Evolutionary conservation across 1,284 basidiomycete species (phyloP).

Genomic region (Gymnopus androsaceus): DNA sequence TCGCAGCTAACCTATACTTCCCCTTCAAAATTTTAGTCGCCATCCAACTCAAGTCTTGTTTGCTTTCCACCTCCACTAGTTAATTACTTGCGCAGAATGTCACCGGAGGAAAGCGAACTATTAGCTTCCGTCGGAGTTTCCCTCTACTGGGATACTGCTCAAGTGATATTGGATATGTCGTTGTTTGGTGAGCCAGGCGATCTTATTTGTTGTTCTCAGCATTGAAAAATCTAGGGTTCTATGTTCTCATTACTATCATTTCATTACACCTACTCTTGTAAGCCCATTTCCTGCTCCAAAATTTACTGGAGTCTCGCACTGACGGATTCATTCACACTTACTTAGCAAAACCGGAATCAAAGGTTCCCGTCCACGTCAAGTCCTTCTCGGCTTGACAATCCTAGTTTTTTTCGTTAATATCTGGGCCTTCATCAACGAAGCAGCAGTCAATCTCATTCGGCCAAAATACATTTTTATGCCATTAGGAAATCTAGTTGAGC

Average conservation of each 20-base stretch:
- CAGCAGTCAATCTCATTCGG: background rate
- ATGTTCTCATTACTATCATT: background rate
- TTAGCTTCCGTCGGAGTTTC: background rate
- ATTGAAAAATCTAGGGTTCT: background rate
- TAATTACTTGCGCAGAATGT: background rate
- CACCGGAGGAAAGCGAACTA: background rate
- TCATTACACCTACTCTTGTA: background rate
- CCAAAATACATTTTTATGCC: background rate
- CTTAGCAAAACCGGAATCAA: background rate
- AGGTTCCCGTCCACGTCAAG: background rate
- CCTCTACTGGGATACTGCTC: background rate
- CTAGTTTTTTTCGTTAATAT: background rate
- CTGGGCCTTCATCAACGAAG: background rate
- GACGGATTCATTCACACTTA: too few relatives aligned
- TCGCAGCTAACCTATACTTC: too few relatives aligned
- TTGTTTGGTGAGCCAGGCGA: background rate
- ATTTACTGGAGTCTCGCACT: background rate
- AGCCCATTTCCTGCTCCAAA: background rate
- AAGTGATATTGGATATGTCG: background rate
- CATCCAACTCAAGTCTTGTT: too few relatives aligned
- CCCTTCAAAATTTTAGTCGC: too few relatives aligned
- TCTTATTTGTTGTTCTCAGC: background rate
- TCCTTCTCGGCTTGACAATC: background rate
- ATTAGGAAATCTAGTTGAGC: background rate
- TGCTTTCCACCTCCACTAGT: too few relatives aligned